Evolutionary conservation across 768 basidiomycete genomes (phyloP), one percentile per base, ranked within the genome.

Genomic region (Gymnopilus dilepis): DNA sequence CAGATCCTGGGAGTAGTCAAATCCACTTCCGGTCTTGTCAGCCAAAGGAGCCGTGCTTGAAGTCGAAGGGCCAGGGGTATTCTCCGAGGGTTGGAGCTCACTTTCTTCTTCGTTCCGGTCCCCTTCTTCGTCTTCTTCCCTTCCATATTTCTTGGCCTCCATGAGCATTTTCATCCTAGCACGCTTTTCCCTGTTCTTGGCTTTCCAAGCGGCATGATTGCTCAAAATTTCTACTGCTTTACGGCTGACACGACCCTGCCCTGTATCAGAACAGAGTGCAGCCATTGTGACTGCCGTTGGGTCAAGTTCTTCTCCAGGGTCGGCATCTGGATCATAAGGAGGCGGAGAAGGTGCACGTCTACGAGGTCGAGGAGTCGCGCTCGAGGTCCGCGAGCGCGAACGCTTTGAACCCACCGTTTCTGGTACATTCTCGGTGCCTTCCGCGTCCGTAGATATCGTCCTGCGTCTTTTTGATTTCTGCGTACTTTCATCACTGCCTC

Each of bases 251-350:
- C 92, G 85, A 6, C 93, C 93, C 65, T 87, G 86, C 9, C 92
- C 92, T 0, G 82, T 89, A 68, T 95, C 93, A 31, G 79, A 83
- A 71, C 93, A 94, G 4, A 94, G 79, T 0, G 85, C 73, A 15
- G 91, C 90, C 92, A 94, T 94, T 5, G 91, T 93, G n/a, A 91
- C 77, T 7, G 84, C 77, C 0, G 91, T 93, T n/a, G 92, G 92
- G 65, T 94, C 92, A 48, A 94, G 75, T 33, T 90, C 87, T 69
- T 91, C 90, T 21, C 91, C 91, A 4, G 89, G 87, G 69, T 85
- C 84, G 0, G 84, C 86, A 55, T 81, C 77, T 24, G 82, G 77
- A 69, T 88, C 85, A 62, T 84, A 88, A 0, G 77, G 80, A 15
- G 86, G 85, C 6, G 83, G 75, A 7, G 85, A 82, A 2, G 83